Conservation (phyloP, 495 filamentous ascomycete species). For the Pyrenula massariospora region DNA sequence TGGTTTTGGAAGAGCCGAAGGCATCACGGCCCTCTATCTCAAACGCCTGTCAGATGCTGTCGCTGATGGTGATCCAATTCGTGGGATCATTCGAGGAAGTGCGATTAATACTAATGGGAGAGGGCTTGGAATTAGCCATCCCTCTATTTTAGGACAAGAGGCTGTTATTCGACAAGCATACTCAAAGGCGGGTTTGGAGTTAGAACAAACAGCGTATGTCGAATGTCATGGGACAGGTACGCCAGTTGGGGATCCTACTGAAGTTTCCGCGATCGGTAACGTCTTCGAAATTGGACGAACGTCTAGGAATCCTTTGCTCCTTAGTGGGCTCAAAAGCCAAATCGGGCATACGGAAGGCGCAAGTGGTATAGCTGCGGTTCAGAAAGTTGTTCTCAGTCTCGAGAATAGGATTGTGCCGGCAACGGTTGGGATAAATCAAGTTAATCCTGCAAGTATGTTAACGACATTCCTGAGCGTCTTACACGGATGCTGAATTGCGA, state of each 20-base stretch:
- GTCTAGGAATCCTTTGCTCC: neutral
- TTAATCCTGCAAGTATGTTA: too few relatives aligned
- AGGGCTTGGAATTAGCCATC: slow-evolving; percentile 2
- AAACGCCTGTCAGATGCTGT: slow-evolving; percentile 41
- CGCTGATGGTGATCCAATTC: slow-evolving; percentile 37
- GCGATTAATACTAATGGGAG: slow-evolving; percentile 26
- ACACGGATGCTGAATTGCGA: too few relatives aligned
- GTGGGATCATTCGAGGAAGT: slow-evolving; percentile 41
- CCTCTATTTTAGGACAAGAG: slow-evolving; percentile 3
- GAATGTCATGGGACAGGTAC: slow-evolving; percentile 29
- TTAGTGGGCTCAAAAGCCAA: slow-evolving; percentile 15
- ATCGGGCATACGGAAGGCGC: slow-evolving; percentile 29
- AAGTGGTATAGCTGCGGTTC: slow-evolving; percentile 32
- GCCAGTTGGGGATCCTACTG: slow-evolving; percentile 17
- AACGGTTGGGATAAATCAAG: slow-evolving; percentile 4
- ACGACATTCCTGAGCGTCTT: too few relatives aligned
- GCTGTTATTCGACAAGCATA: slow-evolving; percentile 2
- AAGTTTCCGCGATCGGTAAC: slow-evolving; percentile 10
- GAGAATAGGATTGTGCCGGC: slow-evolving; percentile 35
- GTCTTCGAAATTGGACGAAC: slow-evolving; percentile 10
- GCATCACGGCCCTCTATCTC: slow-evolving; percentile 37
- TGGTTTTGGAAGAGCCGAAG: slow-evolving; percentile 51
- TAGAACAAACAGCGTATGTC: slow-evolving; percentile 18
- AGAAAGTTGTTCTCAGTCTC: slow-evolving; percentile 42
- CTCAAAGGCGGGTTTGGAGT: slow-evolving; percentile 11